Base-by-base conservation (phyloP, 192 early-diverging fungal species). In the Chytriomyces sp. region DNA sequence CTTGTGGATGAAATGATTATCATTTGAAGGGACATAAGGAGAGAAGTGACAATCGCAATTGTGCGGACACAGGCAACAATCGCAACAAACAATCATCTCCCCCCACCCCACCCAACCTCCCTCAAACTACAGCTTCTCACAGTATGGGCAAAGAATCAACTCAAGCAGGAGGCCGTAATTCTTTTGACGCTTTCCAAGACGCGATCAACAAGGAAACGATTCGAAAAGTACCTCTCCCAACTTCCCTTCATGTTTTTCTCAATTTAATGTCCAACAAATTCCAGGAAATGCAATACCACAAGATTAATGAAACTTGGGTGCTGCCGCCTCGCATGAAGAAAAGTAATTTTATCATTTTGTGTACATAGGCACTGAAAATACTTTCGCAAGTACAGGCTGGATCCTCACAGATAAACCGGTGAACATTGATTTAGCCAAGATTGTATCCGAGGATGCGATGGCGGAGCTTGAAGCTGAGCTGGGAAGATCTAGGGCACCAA, bases 111-210 rank as follows among this genome's bases (percentile, higher is more conserved):
- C n/a, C n/a, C n/a, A n/a, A n/a, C n/a, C n/a, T n/a, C n/a, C n/a
- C n/a, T n/a, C n/a, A n/a, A n/a, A n/a, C n/a, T n/a, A n/a, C n/a
- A n/a, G n/a, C n/a, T n/a, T n/a, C n/a, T n/a, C n/a, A 49, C 44
- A 49, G 22, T 19, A 22, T 22, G 14, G 14, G 14, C 2, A 49
- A 49, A 49, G 12, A 12, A 49, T 57, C 55, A 57, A 28, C 55
- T 26, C 12, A 12, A 12, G 22, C 55, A 57, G 30, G 30, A 17
- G 55, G 19, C 12, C 19, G 30, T 37, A 14, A 36, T 10, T n/a
- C 59, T 10, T 70, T 70, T 57, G 59, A 26, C 28, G 54, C 68
- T 36, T 70, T 59, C 37, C 68, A 59, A 39, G 68, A 31, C n/a
- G 54, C 68, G 2, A n/a, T 57, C 2, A 12, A 59, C 17, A 59